These are phyloP conservation scores for Russula dissimulans DNA, from an alignment of 768 basidiomycete genomes.

Conservation along the genomic window DNA sequence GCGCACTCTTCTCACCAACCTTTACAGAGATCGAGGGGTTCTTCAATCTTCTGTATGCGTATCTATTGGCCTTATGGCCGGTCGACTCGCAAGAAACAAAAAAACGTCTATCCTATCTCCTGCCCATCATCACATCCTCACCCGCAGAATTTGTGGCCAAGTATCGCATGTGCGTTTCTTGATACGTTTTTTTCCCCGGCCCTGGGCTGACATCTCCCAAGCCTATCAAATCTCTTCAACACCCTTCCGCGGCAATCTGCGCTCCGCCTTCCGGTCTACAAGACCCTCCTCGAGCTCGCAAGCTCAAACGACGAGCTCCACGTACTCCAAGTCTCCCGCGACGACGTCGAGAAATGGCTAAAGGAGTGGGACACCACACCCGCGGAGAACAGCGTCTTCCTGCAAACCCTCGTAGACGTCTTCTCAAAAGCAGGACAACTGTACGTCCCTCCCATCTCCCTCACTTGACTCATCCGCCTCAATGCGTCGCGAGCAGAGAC, in stretches of 20 bases:
- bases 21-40: slow-evolving; percentile 72
- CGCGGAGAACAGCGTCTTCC: slow-evolving; percentile 55
- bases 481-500: slow-evolving; percentile 31
- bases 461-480: not conserved
- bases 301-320: slow-evolving; percentile 52
- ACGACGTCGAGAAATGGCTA: slow-evolving; percentile 68
- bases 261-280: slow-evolving; percentile 55
- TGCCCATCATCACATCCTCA: slow-evolving; percentile 47
- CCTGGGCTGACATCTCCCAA: slow-evolving; percentile 22
- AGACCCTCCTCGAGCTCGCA: slow-evolving; percentile 51
- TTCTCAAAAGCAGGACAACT: slow-evolving; percentile 46
- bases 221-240: slow-evolving; percentile 79
- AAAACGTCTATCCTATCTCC: slow-evolving; percentile 39
- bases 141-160: slow-evolving; percentile 48
- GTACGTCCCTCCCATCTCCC: slow-evolving; percentile 35
- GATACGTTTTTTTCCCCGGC: not conserved
- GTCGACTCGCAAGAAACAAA: slow-evolving; percentile 46
- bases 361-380: slow-evolving; percentile 61
- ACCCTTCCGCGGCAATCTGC: slow-evolving; percentile 56
- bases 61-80: slow-evolving; percentile 54
- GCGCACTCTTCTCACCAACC: not conserved
- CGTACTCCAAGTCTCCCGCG: slow-evolving; percentile 46
- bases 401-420: slow-evolving; percentile 53
- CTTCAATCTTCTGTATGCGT: slow-evolving; percentile 74
- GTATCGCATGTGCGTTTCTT: slow-evolving; percentile 59